Conservation (phyloP, 1,139 yeast species). For the Zhuliangozyma blackwelliae region DNA sequence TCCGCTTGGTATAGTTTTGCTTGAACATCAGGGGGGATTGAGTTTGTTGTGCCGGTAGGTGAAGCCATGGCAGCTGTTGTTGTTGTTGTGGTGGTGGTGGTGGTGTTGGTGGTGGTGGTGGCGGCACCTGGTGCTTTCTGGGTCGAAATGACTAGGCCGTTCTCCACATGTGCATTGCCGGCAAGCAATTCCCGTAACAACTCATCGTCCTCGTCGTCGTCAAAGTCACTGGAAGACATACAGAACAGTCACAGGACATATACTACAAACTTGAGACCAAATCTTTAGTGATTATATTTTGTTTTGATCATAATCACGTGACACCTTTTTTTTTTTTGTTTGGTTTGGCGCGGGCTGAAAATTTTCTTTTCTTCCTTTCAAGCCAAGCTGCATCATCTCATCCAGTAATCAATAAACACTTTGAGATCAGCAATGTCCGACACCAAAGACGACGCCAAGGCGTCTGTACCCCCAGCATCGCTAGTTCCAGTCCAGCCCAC, state of each 20-base stretch:
- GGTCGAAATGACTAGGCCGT: constrained; percentile 1
- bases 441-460: too few species aligned
- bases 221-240: constrained; percentile 17
- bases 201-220: constrained; percentile 38
- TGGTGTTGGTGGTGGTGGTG: constrained; percentile 4
- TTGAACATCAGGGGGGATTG: constrained; percentile 13
- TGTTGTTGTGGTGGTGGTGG: constrained; percentile 5
- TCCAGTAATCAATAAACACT: too few species aligned
- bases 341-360: too few species aligned
- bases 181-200: constrained; percentile 16
- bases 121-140: constrained; percentile 2
- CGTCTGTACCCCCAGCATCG: constrained; percentile 52
- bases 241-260: too few species aligned
- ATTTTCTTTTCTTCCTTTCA: too few species aligned
- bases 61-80: constrained; percentile 5
- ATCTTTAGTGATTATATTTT: too few species aligned
- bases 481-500: constrained; percentile 83
- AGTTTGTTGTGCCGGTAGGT: background rate
- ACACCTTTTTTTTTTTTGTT: too few species aligned
- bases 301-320: too few species aligned
- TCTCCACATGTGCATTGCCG: constrained; percentile 1
- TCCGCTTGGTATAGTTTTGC: constrained; percentile 46
- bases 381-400: too few species aligned
- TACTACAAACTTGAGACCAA: too few species aligned
- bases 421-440: background rate